Percentiles rank a stretch among this genome's conserved stretches.
Evolutionary conservation across 1,284 basidiomycete genomes (phyloP).

Genomic region (Microbotryum violaceum): DNA sequence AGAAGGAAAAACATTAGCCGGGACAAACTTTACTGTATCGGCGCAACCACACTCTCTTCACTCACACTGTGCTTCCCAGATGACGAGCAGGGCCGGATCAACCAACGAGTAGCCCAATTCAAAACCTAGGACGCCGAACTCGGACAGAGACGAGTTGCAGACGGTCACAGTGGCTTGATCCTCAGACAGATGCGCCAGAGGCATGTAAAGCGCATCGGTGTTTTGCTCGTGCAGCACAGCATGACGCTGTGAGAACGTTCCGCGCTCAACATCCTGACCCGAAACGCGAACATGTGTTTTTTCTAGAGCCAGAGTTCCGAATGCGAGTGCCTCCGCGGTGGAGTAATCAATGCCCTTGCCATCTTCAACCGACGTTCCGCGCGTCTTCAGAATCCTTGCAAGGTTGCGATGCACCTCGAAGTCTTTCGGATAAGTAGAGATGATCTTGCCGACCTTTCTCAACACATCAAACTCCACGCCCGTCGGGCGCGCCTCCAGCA

Average conservation of each 20-base stretch:
- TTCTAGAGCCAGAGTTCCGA: constrained; percentile 86
- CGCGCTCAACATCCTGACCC: constrained; percentile 98
- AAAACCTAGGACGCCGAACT: constrained; percentile 92
- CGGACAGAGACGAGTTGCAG: constrained; percentile 95
- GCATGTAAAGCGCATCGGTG: constrained; percentile 82
- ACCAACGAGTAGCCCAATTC: constrained; percentile 98
- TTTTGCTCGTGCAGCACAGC: constrained; percentile 94
- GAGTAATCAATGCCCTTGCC: constrained; percentile 95
- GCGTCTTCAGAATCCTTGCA: constrained; percentile 76
- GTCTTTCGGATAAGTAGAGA: constrained; percentile 73
- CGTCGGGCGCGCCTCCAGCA: constrained; percentile 80
- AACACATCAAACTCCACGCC: constrained; percentile 73
- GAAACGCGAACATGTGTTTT: constrained; percentile 91
- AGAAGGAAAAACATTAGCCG: background rate
- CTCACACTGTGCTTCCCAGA: constrained; percentile 71
- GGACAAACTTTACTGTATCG: no score
- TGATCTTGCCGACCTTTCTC: constrained; percentile 73
- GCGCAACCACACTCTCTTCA: background rate
- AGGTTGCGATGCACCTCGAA: constrained; percentile 92
- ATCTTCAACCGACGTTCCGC: constrained; percentile 84
- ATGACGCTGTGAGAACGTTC: constrained; percentile 99
- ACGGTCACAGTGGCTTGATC: constrained; percentile 87
- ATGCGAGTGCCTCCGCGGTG: constrained; percentile 96
- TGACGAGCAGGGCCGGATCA: constrained; percentile 83
- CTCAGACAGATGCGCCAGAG: constrained; percentile 77